Evolutionary conservation across 345 rosid species (phyloP).

Genomic region (Erucastrum elatum): DNA sequence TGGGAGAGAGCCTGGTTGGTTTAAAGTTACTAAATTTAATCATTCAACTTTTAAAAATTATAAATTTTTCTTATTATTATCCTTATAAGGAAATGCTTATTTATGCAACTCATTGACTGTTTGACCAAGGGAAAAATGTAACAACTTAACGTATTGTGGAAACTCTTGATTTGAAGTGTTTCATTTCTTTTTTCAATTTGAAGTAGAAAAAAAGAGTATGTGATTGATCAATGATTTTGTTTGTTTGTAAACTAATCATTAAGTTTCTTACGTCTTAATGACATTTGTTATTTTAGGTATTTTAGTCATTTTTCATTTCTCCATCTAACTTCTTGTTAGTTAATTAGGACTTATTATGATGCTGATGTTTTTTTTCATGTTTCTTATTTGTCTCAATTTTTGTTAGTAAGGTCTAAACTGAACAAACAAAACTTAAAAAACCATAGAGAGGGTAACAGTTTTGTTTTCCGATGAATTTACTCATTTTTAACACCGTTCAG

Average conservation of each 20-base stretch:
- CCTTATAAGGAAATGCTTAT: neutral
- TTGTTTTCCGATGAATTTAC: conserved; percentile 17
- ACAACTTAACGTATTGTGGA: neutral
- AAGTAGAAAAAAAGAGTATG: neutral
- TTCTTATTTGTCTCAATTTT: neutral
- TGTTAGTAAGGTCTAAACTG: neutral
- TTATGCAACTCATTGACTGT: conserved; percentile 29
- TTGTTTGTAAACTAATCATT: conserved; percentile 12
- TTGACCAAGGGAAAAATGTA: conserved; percentile 19
- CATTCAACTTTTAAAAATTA: neutral
- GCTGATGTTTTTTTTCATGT: neutral
- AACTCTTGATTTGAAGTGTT: neutral
- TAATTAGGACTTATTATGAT: conserved; percentile 13
- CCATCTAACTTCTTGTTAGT: conserved; percentile 11
- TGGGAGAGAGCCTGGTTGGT: neutral
- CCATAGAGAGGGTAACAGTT: neutral
- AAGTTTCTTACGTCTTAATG: neutral
- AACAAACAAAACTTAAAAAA: neutral
- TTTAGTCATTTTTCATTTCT: neutral
- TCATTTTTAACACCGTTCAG: conserved; percentile 13
- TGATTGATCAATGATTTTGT: neutral
- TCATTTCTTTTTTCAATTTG: neutral
- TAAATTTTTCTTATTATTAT: neutral
- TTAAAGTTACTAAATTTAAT: conserved; percentile 23
- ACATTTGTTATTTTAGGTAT: conserved; percentile 18